Percentiles rank a stretch among this genome's conserved stretches.
Evolutionary conservation across 106 monocot genomes (phyloP).

Genomic region (Dioscorea alata): DNA sequence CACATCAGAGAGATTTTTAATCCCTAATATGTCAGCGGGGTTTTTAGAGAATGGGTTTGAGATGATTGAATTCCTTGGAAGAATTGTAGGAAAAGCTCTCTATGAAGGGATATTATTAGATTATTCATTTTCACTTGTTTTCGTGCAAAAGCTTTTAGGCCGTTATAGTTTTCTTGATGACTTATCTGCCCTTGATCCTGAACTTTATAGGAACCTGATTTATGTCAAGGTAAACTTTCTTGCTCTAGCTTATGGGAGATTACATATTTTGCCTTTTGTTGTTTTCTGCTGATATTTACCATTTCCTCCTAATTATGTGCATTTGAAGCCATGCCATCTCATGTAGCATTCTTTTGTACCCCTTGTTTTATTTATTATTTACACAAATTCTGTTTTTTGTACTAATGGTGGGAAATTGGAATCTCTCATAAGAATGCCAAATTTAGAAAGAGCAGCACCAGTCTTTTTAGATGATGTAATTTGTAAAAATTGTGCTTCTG

Average conservation of each 20-base stretch:
- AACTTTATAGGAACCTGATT: conserved; percentile 86
- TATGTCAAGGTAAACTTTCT: conserved; percentile 63
- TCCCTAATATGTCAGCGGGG: conserved; percentile 69
- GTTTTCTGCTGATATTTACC: too few relatives aligned
- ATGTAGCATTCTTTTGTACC: too few relatives aligned
- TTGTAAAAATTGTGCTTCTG: too few relatives aligned
- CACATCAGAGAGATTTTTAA: conserved; percentile 60
- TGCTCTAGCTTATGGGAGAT: neutral
- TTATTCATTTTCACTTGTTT: conserved; percentile 79
- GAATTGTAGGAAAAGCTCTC: conserved; percentile 90
- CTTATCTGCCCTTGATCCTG: conserved; percentile 77
- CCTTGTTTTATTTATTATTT: too few relatives aligned
- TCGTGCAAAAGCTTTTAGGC: conserved; percentile 87
- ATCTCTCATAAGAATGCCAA: too few relatives aligned
- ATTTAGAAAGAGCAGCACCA: too few relatives aligned
- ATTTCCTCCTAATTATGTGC: too few relatives aligned
- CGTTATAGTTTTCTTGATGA: conserved; percentile 90
- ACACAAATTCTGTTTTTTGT: too few relatives aligned
- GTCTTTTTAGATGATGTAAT: too few relatives aligned
- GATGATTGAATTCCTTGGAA: conserved; percentile 93
- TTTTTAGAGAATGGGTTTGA: conserved; percentile 70
- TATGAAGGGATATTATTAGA: conserved; percentile 96
- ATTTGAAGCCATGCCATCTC: too few relatives aligned
- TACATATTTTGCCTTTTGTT: neutral
- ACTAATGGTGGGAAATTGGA: too few relatives aligned